Percentiles rank a stretch among this genome's conserved stretches.
phyloP scores from a whole-genome alignment of 306 rosid genomes.

The Macrotyloma uniflorum region DNA sequence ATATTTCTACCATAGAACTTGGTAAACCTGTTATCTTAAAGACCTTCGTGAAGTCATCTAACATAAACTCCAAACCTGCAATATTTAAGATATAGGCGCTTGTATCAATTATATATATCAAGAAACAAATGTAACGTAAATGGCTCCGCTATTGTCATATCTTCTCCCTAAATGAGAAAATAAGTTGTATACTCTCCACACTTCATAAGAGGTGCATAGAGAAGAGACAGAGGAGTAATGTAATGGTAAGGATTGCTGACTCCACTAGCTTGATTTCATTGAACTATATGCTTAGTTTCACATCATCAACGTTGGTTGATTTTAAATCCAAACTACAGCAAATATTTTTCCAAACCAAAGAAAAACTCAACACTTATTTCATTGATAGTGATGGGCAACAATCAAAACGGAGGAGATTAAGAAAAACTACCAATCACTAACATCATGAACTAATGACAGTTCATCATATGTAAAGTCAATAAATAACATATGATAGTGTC shows the following conservation, averaged over 20 bases:
- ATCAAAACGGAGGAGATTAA: background rate
- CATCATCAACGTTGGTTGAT: background rate
- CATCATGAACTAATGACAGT: background rate
- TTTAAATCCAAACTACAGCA: background rate
- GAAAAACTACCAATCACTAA: background rate
- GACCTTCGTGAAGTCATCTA: slow-evolving; percentile 24
- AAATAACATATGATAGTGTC: background rate
- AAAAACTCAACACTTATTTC: background rate
- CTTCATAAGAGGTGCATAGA: background rate
- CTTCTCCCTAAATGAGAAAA: slow-evolving; percentile 3
- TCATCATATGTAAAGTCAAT: background rate
- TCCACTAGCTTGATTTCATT: background rate
- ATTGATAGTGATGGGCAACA: background rate
- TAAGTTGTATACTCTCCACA: background rate
- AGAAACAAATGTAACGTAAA: slow-evolving; percentile 11
- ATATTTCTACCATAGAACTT: background rate
- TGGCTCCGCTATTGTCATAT: background rate
- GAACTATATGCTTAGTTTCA: background rate
- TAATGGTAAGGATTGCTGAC: background rate
- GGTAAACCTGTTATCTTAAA: background rate
- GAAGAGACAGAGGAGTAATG: background rate
- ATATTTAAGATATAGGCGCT: slow-evolving; percentile 1
- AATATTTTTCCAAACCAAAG: background rate
- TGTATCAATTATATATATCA: background rate
- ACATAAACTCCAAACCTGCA: slow-evolving; percentile 28